Evolutionary conservation across 352 stramenopile genomes (phyloP), one percentile per base, ranked within the genome.

Genomic region (Phytophthora chlamydospora): DNA sequence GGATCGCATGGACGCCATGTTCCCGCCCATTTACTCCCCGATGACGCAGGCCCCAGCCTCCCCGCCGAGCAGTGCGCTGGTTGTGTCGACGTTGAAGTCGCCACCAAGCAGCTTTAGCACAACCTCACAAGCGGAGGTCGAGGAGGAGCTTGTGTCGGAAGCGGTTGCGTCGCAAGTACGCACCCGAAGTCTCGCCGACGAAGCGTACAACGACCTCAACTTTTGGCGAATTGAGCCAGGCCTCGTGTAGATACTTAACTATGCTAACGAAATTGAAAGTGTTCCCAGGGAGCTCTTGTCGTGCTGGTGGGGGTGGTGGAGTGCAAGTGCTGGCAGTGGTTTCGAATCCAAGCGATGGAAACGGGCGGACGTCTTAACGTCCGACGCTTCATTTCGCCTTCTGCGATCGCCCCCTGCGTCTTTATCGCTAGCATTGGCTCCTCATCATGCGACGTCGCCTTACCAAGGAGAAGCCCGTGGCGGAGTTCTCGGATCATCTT

Each of bases 121-220:
- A 35, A 58, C 17, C 17, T 62, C 54, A 36, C 9, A 27, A 7
- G 14, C 1, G 4, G 52, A 64, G n/a, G 45, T 64, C n/a, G 41
- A 73, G 2, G 72, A 90, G 10, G 65, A 81, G 34, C 58, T 87
- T 19, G 66, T 86, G 8, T 82, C 75, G 2, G 81, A 90, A 33
- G 66, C 81, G 0, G 69, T 88, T 40, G 79, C 73, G 2, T 82
- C 68, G 0, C 74, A 81, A 43, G 75, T 75, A 6, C 73, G 71
- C 11, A 75, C 80, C 38, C 74, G 80, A 24, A 86, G 66, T 43
- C 70, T 91, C 62, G 71, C 66, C 9, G 86, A 95, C 51, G 86
- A 95, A 52, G 85, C 84, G 17, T 95, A 89, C 72, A 95, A 95
- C 59, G 86, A 95, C 53, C 65, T 91, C 27, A 95, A 95, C 60